These are phyloP conservation scores for Pezizomycotina sp. DNA, from an alignment of 2,329 filamentous ascomycete species.

Conservation along the genomic window DNA sequence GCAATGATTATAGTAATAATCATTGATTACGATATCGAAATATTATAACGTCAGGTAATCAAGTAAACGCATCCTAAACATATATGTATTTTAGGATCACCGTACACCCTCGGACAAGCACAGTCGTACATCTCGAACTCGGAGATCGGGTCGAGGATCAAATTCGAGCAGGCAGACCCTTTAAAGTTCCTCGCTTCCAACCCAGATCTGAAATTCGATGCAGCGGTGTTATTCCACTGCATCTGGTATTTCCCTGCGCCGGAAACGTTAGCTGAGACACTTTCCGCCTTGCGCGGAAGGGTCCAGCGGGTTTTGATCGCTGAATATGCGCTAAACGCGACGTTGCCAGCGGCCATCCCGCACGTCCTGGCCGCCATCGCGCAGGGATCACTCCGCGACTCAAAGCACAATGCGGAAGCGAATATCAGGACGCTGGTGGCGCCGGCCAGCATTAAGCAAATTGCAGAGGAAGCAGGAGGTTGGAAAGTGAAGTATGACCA, in stretches of 20 bases:
- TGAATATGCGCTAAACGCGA: constrained; percentile 34
- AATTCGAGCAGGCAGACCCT: constrained; percentile 32
- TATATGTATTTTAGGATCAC: constrained; percentile 27
- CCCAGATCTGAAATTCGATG: constrained; percentile 30
- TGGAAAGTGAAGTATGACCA: no score
- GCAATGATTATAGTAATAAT: no score
- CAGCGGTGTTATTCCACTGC: constrained; percentile 36
- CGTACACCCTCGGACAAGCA: constrained; percentile 36
- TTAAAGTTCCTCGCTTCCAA: constrained; percentile 28
- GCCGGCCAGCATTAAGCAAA: constrained; percentile 30
- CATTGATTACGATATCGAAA: no score
- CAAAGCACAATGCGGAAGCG: constrained; percentile 28
- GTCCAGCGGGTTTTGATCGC: constrained; percentile 32
- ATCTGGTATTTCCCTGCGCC: constrained; percentile 39
- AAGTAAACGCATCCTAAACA: not conserved
- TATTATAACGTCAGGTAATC: no score
- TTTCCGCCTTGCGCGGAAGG: constrained; percentile 28
- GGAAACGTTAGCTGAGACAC: constrained; percentile 28
- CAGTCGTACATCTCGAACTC: constrained; percentile 33
- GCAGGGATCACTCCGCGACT: constrained; percentile 32
- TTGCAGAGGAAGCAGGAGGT: constrained; percentile 29
- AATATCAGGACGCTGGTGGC: constrained; percentile 37
- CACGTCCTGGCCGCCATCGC: constrained; percentile 39
- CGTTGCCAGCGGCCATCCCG: constrained; percentile 30
- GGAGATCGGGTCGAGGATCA: constrained; percentile 31